These are phyloP conservation scores for Penicillium paneum DNA, from an alignment of 2,329 filamentous ascomycete species.

Conservation along the genomic window DNA sequence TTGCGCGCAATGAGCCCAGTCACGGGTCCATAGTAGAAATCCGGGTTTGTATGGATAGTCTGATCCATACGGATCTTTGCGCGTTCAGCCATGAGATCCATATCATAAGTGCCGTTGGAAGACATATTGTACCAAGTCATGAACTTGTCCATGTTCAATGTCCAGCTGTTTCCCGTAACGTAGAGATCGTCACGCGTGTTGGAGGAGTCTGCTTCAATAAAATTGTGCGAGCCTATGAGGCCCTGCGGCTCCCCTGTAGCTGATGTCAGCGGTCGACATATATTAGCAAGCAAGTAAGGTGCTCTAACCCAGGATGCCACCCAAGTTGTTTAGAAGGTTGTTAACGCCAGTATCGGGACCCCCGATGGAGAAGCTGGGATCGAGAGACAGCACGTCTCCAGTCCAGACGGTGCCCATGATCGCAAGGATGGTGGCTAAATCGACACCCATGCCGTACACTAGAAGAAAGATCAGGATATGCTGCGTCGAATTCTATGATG, in stretches of 20 bases:
- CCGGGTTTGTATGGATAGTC: slow-evolving; percentile 50
- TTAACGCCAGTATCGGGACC: slow-evolving; percentile 40
- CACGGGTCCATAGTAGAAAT: slow-evolving; percentile 55
- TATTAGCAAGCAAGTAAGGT: background rate
- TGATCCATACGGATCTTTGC: slow-evolving; percentile 48
- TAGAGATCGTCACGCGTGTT: slow-evolving; percentile 55
- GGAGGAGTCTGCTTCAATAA: slow-evolving; percentile 55
- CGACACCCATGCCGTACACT: slow-evolving; percentile 51
- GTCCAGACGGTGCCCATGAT: slow-evolving; percentile 49
- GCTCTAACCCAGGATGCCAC: slow-evolving; percentile 42
- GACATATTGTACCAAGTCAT: slow-evolving; percentile 47
- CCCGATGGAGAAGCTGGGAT: slow-evolving; percentile 53
- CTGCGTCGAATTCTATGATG: accelerated
- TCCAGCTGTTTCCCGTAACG: slow-evolving; percentile 49
- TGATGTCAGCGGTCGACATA: background rate
- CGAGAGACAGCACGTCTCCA: slow-evolving; percentile 51
- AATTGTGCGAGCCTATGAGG: slow-evolving; percentile 53
- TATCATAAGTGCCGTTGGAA: slow-evolving; percentile 40
- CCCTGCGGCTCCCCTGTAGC: slow-evolving; percentile 44
- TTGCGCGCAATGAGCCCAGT: slow-evolving; percentile 51
- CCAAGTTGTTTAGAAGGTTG: slow-evolving; percentile 44
- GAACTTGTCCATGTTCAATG: slow-evolving; percentile 54
- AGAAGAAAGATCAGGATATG: background rate
- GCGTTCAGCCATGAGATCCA: slow-evolving; percentile 45
- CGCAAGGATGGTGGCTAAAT: slow-evolving; percentile 43